Evolutionary conservation across 495 filamentous ascomycete genomes (phyloP).

Genomic region (Lophiostoma macrostomum): DNA sequence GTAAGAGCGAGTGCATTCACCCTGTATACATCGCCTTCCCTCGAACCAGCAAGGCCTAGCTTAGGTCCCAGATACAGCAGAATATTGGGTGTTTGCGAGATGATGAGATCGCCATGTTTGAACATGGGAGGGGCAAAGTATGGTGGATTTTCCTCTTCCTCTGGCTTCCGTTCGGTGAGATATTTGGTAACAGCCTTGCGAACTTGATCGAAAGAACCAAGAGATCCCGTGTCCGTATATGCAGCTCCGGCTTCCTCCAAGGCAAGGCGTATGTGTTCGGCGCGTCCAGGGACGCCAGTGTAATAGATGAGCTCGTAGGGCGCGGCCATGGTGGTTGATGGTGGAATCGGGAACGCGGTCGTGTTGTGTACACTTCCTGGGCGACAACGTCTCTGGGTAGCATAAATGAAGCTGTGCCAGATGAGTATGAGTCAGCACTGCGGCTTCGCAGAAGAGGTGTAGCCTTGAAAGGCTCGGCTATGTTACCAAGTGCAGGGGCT

Average conservation of each 20-base stretch:
- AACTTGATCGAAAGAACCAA: conserved; percentile 23
- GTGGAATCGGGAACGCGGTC: too few species aligned
- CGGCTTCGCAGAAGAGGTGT: too few species aligned
- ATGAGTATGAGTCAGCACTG: too few species aligned
- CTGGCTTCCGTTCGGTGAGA: neutral
- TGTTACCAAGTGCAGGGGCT: too few species aligned
- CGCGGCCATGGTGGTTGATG: conserved; percentile 1
- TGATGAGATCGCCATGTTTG: conserved; percentile 51
- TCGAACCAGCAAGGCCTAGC: conserved; percentile 49
- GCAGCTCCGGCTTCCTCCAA: conserved; percentile 57
- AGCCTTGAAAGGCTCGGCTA: too few species aligned
- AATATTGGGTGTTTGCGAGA: conserved; percentile 63
- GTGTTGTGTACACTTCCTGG: too few species aligned
- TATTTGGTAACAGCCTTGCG: conserved; percentile 12
- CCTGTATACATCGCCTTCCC: conserved; percentile 44
- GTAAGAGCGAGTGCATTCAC: conserved; percentile 58
- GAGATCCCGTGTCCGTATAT: conserved; percentile 53
- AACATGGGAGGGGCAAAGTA: conserved; percentile 56
- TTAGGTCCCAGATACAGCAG: conserved; percentile 55
- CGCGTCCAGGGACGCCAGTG: conserved; percentile 59
- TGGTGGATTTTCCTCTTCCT: conserved; percentile 51
- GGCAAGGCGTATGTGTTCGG: conserved; percentile 58
- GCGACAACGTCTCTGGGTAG: too few species aligned
- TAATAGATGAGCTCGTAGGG: conserved; percentile 58
- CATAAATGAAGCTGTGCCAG: too few species aligned